These are phyloP conservation scores for Aspergillus fijiensis DNA, from an alignment of 2,329 filamentous ascomycete genomes.

Conservation along the genomic window DNA sequence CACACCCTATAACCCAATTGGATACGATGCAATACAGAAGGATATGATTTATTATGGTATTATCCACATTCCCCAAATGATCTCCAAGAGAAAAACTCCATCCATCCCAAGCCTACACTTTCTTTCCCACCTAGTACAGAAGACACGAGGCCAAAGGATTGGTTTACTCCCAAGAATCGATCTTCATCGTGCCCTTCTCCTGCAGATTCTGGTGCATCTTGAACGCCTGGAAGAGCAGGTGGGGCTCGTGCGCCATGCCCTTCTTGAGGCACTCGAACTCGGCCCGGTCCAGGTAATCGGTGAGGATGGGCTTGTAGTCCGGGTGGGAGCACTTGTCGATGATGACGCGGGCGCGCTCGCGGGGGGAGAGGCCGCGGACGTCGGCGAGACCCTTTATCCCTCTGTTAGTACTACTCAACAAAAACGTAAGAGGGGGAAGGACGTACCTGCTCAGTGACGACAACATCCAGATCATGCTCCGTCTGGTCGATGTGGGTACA, in stretches of 20 bases:
- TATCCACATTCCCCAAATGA: no score
- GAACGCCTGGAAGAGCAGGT: conserved; percentile 80
- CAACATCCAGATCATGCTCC: conserved; percentile 86
- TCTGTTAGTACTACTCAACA: background rate
- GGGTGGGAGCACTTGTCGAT: conserved; percentile 86
- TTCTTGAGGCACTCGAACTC: conserved; percentile 82
- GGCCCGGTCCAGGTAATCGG: conserved; percentile 80
- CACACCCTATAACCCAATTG: no score
- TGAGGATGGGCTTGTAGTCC: conserved; percentile 77
- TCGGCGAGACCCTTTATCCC: conserved; percentile 71
- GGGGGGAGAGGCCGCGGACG: conserved; percentile 75
- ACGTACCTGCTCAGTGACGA: conserved; percentile 65
- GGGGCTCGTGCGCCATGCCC: conserved; percentile 88
- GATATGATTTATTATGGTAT: no score
- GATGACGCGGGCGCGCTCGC: conserved; percentile 78
- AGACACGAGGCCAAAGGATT: no score
- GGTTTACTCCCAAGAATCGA: conserved; percentile 60
- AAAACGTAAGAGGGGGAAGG: background rate
- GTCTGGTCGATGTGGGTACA: conserved; percentile 91
- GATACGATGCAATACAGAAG: no score
- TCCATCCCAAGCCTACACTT: no score
- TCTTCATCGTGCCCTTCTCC: conserved; percentile 87
- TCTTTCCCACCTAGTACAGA: no score
- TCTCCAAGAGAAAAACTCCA: no score
- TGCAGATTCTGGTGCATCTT: conserved; percentile 83